phyloP scores from a whole-genome alignment of 1,284 basidiomycete species.

The Singerocomus inundabilis region DNA sequence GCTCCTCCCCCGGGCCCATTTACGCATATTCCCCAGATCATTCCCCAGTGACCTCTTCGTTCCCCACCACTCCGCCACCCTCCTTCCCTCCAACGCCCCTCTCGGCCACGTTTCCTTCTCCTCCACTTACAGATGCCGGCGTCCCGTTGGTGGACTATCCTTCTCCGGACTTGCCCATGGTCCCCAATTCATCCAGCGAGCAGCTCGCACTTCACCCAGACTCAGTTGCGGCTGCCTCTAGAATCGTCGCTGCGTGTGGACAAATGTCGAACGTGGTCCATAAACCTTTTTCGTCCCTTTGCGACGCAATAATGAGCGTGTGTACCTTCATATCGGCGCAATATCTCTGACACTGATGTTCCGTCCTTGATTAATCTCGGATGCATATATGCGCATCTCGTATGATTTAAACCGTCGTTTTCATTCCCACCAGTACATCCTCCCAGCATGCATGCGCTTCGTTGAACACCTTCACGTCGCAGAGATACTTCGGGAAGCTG shows the following conservation, averaged over 20 bases:
- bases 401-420: neutral
- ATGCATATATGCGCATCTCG: conserved; percentile 15
- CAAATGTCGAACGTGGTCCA: conserved; percentile 64
- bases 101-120: conserved; percentile 22
- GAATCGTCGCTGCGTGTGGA: conserved; percentile 64
- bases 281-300: conserved; percentile 62
- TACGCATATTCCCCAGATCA: conserved; percentile 16
- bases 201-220: conserved; percentile 54
- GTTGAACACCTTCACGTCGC: conserved; percentile 64
- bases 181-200: conserved; percentile 48
- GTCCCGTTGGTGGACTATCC: conserved; percentile 52
- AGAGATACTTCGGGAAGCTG: conserved; percentile 64
- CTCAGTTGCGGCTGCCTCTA: conserved; percentile 56
- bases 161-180: conserved; percentile 50
- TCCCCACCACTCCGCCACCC: conserved; percentile 26
- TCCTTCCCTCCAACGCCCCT: conserved; percentile 32
- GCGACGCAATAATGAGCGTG: conserved; percentile 66
- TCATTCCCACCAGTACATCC: conserved; percentile 52
- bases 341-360: conserved; percentile 2
- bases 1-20: conserved; percentile 23
- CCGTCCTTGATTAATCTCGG: neutral
- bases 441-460: conserved; percentile 67
- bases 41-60: conserved; percentile 18
- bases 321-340: conserved; percentile 22
- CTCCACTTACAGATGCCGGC: neutral